A percentile compares a stretch with the other conserved stretches of the same genome.
phyloP scores from a whole-genome alignment of 1,139 yeast species.

The Diutina catenulata region DNA sequence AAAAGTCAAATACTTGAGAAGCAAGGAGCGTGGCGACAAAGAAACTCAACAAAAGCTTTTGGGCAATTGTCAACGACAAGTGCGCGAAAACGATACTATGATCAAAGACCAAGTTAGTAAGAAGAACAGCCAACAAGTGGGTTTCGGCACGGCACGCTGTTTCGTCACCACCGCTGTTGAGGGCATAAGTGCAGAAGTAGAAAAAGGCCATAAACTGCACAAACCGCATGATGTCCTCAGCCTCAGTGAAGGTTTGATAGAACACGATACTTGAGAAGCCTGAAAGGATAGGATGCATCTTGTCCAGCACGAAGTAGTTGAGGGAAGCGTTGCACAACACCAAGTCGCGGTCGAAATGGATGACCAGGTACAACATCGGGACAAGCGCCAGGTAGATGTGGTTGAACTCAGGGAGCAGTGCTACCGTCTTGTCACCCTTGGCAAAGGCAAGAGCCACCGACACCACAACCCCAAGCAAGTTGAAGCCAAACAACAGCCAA shows the following conservation, averaged over 20 bases:
- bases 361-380: not conserved
- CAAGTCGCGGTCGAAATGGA: slow-evolving; percentile 1
- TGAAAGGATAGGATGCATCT: not conserved
- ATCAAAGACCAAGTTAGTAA: not conserved
- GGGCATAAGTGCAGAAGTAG: not conserved
- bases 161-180: not conserved
- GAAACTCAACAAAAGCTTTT: not conserved
- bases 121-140: not conserved
- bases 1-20: not conserved
- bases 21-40: not conserved
- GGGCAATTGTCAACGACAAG: not conserved
- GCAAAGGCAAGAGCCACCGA: not conserved
- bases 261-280: not conserved
- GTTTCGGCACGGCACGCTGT: not conserved
- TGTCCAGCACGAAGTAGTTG: not conserved
- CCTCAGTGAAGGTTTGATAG: not conserved
- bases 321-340: not conserved
- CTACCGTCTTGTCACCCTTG: not conserved
- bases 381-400: slow-evolving; percentile 1
- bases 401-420: not conserved
- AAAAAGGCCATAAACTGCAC: not conserved
- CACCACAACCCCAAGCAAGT: not conserved
- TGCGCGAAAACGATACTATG: not conserved
- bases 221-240: not conserved
- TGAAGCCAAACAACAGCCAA: not conserved